These are phyloP conservation scores for Triangularia verruculosa DNA, from an alignment of 2,329 filamentous ascomycete genomes.

Conservation along the genomic window DNA sequence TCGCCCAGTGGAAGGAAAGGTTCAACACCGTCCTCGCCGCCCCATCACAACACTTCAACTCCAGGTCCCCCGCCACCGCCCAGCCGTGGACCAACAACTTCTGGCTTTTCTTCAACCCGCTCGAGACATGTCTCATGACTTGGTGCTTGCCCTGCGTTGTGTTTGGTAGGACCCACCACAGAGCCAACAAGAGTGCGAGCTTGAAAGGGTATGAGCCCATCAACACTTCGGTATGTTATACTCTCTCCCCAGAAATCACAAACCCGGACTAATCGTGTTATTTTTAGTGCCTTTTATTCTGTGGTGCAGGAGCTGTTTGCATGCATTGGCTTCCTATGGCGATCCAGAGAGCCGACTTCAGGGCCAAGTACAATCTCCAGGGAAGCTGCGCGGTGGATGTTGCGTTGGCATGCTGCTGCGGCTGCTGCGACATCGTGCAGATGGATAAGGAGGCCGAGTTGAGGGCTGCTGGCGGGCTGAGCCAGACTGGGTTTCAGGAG, in stretches of 20 bases:
- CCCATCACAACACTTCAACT: conserved; percentile 43
- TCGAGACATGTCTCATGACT: conserved; percentile 44
- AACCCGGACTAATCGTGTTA: not conserved
- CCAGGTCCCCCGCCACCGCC: conserved; percentile 37
- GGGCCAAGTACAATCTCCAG: conserved; percentile 44
- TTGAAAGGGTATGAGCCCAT: conserved; percentile 45
- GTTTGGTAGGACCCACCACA: conserved; percentile 49
- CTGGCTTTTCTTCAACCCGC: conserved; percentile 45
- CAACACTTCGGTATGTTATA: conserved; percentile 43
- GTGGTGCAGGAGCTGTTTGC: conserved; percentile 39
- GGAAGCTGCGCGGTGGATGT: conserved; percentile 44
- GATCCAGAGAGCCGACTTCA: conserved; percentile 45
- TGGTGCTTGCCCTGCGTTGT: conserved; percentile 48
- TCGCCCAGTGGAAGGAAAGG: conserved; percentile 43
- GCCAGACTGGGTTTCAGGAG: not conserved
- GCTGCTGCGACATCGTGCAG: conserved; percentile 45
- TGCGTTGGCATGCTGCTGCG: conserved; percentile 44
- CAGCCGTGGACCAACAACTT: conserved; percentile 41
- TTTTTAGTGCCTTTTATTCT: conserved; percentile 43
- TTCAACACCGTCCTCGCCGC: conserved; percentile 44
- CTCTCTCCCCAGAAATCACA: not conserved
- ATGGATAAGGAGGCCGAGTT: conserved; percentile 45
- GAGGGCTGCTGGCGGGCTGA: not conserved
- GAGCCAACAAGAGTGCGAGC: conserved; percentile 39
- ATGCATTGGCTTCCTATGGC: conserved; percentile 43